A percentile compares a stretch with the other conserved stretches of the same genome.
These are phyloP conservation scores for Dictyostelium brefeldianum DNA, from an alignment of 78 protist genomes.

Conservation along the genomic window DNA sequence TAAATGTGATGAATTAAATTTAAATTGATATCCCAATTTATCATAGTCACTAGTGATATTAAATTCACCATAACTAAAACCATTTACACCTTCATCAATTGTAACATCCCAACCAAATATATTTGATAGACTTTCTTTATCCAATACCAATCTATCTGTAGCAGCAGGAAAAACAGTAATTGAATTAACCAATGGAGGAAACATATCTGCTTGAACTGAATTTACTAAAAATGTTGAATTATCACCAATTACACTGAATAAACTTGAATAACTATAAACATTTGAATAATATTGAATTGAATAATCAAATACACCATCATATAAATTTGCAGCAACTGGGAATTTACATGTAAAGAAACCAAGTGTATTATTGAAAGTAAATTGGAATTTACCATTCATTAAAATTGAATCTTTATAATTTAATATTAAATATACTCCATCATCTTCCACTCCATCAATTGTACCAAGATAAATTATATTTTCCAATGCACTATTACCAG, in stretches of 20 bases:
- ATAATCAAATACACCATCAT: not conserved
- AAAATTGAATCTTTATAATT: not conserved
- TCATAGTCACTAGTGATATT: not conserved
- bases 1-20: not conserved
- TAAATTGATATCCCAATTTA: not conserved
- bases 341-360: not conserved
- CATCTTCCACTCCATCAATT: not conserved
- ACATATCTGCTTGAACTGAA: not conserved
- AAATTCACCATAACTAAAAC: slow-evolving; percentile 12
- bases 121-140: not conserved
- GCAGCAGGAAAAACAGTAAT: not conserved
- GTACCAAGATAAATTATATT: not conserved
- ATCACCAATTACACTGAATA: not conserved
- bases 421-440: not conserved
- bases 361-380: not conserved
- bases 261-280: not conserved
- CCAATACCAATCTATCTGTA: not conserved
- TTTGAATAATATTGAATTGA: not conserved
- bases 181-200: not conserved
- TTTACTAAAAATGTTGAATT: not conserved
- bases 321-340: not conserved
- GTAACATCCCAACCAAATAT: slow-evolving; percentile 2
- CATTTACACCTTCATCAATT: not conserved
- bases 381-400: not conserved
- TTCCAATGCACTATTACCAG: not conserved